Evolutionary conservation across 495 filamentous ascomycete genomes (phyloP), one percentile per base, ranked within the genome.

Genomic region (Penicillium longicatenatum): DNA sequence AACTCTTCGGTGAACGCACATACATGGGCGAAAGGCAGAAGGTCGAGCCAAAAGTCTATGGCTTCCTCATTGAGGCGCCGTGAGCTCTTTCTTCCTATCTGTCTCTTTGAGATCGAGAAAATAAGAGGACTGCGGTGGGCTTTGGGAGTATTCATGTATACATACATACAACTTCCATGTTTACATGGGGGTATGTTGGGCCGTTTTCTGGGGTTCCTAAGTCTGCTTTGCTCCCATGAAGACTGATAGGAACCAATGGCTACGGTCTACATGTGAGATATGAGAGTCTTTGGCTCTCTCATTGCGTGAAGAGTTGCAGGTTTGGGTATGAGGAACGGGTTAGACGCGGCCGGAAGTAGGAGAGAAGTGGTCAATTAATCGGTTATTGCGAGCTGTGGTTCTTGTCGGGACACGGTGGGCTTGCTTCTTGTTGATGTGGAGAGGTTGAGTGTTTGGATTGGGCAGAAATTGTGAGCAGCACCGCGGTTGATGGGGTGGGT

Each of bases 171-270:
- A 47, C 22, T 11, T 19, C 39, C 17, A 33, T 49, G 6, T 31
- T 19, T 35, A 33, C 53, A 22, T 31, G 35, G 35, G 44, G 45
- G 20, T 20, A 17, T 29, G 58, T 37, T 43, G 44, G 52, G 72
- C 74, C 74, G 69, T 69, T 66, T 68, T 67, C 63, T 77, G 75
- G 75, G 69, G 75, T 75, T 78, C 70, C 70, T 72, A 44, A 57
- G 70, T 76, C 70, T 66, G 69, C 74, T 80, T 70, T 70, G 47
- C 59, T 62, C 66, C 75, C 54, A 74, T 77, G 75, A 75, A 72
- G 75, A 73, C 71, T 51, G 63, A 35, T 63, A 66, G 71, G 73
- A 76, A 75, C 75, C 62, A 80, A 80, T 78, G 77, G 77, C 77
- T 70, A 67, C 68, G 75, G 75, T 69, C 62, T 30, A 79, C 61